Conservation (phyloP, 139 green algal species). For the Trebouxia sp. region DNA sequence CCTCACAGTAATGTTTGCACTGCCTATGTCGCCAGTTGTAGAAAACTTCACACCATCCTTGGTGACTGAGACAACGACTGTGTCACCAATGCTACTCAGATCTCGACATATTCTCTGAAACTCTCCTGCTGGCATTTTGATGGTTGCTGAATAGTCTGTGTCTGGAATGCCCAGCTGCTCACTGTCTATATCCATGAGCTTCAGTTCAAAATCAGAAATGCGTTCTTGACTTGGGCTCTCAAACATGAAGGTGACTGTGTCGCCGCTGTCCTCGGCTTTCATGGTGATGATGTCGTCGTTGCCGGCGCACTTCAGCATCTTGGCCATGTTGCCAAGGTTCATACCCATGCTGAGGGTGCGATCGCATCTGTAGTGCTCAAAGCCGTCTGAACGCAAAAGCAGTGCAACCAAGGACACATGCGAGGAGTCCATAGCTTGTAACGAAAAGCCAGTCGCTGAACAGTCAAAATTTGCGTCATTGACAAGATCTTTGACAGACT, state of each 20-base stretch:
- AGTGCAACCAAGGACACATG: conserved; percentile 94
- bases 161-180: conserved; percentile 98
- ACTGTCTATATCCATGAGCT: conserved; percentile 99
- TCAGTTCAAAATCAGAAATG: conserved; percentile 97
- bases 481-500: conserved; percentile 97
- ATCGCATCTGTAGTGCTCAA: conserved; percentile 98
- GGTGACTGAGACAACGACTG: conserved; percentile 45
- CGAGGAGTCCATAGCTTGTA: conserved; percentile 98
- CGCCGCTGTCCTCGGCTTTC: conserved; percentile 91
- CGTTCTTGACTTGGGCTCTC: conserved; percentile 86
- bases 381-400: conserved; percentile 84
- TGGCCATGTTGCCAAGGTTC: conserved; percentile 92
- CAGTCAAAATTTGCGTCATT: conserved; percentile 98
- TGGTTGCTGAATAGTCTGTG: conserved; percentile 86
- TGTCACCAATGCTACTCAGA: conserved; percentile 93
- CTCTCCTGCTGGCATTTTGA: conserved; percentile 88
- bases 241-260: conserved; percentile 97
- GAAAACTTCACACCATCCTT: conserved; percentile 97
- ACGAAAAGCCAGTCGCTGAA: conserved; percentile 74
- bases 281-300: conserved; percentile 98
- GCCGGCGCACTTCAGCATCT: conserved; percentile 97
- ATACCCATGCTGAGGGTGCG: conserved; percentile 89
- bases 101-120: conserved; percentile 94
- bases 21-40: conserved; percentile 93
- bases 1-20: conserved; percentile 90